These are phyloP conservation scores for Lizonia empirigonia DNA, from an alignment of 2,329 filamentous ascomycete genomes.

Conservation along the genomic window DNA sequence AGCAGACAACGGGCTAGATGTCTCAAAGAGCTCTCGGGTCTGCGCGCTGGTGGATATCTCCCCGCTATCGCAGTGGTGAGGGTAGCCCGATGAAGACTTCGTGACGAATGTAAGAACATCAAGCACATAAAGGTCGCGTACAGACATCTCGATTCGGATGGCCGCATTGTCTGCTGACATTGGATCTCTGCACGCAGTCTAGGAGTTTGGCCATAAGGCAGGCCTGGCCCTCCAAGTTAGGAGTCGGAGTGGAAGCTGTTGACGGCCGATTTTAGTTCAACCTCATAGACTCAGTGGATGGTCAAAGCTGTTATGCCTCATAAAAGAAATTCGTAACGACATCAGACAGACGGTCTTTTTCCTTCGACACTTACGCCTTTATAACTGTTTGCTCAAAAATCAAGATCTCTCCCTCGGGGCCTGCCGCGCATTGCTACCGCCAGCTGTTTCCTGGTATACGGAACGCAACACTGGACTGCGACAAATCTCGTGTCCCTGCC, in stretches of 20 bases:
- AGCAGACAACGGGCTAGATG: not conserved
- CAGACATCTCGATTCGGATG: not conserved
- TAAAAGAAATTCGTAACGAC: conserved; percentile 11
- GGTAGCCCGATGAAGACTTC: not conserved
- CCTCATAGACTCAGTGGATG: not conserved
- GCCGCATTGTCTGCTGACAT: not conserved
- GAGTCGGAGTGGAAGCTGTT: no score
- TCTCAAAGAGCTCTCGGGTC: not conserved
- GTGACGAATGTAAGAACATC: not conserved
- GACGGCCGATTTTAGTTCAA: not conserved
- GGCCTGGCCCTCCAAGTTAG: no score
- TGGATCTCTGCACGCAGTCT: no score
- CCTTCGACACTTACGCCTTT: not conserved
- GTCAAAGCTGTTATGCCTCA: not conserved
- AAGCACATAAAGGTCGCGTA: not conserved
- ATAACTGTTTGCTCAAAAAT: not conserved
- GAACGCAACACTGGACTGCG: no score
- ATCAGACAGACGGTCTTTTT: not conserved
- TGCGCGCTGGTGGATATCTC: not conserved
- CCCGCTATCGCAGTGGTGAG: no score
- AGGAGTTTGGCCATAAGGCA: no score
- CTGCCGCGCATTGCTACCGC: no score
- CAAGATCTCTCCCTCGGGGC: not conserved
- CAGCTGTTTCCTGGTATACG: no score
- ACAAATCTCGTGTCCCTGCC: no score